Conservation (phyloP, 768 basidiomycete species). For the Candolleomyces eurysporus region DNA sequence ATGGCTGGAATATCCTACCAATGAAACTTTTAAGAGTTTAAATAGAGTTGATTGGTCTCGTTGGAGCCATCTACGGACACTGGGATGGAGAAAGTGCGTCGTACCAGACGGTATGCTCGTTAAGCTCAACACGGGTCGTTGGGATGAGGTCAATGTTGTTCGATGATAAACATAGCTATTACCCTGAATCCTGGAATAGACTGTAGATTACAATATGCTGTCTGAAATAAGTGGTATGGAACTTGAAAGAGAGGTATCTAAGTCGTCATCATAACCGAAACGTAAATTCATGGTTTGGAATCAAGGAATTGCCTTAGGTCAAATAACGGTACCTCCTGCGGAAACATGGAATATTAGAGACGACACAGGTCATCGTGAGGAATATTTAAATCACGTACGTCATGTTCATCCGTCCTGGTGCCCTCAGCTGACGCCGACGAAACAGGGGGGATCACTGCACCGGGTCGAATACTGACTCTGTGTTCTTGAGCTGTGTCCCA, state of each 20-base stretch:
- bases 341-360: background rate
- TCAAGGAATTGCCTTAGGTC: slow-evolving; percentile 55
- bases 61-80: slow-evolving; percentile 49
- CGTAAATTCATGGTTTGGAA: slow-evolving; percentile 36
- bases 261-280: background rate
- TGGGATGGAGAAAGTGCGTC: slow-evolving; percentile 57
- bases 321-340: slow-evolving; percentile 48
- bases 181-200: background rate
- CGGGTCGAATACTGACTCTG: slow-evolving; percentile 46
- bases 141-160: slow-evolving; percentile 61
- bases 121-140: slow-evolving; percentile 58
- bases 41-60: slow-evolving; percentile 58
- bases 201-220: no score
- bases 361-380: background rate
- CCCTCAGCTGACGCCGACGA: background rate
- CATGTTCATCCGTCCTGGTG: slow-evolving; percentile 29
- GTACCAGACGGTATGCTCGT: slow-evolving; percentile 39
- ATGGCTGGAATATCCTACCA: slow-evolving; percentile 33
- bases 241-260: background rate
- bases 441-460: slow-evolving; percentile 43
- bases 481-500: slow-evolving; percentile 57
- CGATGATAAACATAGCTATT: slow-evolving; percentile 19
- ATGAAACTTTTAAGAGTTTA: slow-evolving; percentile 34
- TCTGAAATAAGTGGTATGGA: background rate
- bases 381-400: slow-evolving; percentile 32